Evolutionary conservation across 805 yeast genomes (phyloP).

Genomic region (Hanseniaspora jakobsenii): DNA sequence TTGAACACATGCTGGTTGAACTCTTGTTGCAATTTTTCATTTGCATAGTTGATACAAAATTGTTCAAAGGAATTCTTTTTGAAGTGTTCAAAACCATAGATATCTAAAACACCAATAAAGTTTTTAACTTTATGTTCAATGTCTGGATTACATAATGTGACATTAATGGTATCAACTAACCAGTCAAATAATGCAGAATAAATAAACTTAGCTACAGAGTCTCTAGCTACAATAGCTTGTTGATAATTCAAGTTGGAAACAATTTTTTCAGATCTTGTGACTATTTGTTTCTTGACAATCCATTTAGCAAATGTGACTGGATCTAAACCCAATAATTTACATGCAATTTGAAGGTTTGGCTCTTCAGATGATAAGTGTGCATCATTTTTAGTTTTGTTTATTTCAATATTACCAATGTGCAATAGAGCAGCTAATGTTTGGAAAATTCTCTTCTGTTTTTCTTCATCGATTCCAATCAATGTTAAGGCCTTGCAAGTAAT

Average conservation of each 20-base stretch:
- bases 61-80: conserved; percentile 91
- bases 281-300: conserved; percentile 84
- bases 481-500: conserved; percentile 65
- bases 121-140: conserved; percentile 47
- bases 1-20: conserved; percentile 95
- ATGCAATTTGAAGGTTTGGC: conserved; percentile 68
- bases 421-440: conserved; percentile 74
- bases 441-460: conserved; percentile 56
- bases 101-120: conserved; percentile 93
- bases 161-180: conserved; percentile 76
- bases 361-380: conserved; percentile 77
- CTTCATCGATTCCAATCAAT: conserved; percentile 59
- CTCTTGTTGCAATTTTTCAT: conserved; percentile 93
- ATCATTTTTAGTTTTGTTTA: conserved; percentile 72
- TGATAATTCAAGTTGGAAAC: conserved; percentile 67
- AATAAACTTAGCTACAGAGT: conserved; percentile 91
- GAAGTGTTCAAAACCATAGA: conserved; percentile 94
- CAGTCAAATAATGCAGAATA: conserved; percentile 90
- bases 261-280: conserved; percentile 86
- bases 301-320: conserved; percentile 68
- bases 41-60: conserved; percentile 92
- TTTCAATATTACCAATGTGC: conserved; percentile 85
- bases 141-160: conserved; percentile 67
- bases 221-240: conserved; percentile 84
- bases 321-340: conserved; percentile 73